A percentile compares a stretch with the other conserved stretches of the same genome.
Evolutionary conservation across 768 basidiomycete genomes (phyloP).

Genomic region (Lentinula lateritia): DNA sequence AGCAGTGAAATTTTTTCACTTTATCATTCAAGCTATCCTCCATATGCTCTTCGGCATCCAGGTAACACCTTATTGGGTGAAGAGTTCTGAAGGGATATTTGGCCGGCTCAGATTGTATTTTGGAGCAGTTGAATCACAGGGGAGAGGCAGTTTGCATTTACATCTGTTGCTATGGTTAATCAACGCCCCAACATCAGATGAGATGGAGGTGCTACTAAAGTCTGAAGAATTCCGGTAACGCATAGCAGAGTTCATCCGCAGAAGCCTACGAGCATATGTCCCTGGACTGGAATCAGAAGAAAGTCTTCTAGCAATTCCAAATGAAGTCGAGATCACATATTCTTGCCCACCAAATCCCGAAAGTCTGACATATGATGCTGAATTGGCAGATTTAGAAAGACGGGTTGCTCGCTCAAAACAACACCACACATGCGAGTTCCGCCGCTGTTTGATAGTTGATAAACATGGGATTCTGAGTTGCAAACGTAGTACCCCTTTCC

Average conservation of each 20-base stretch:
- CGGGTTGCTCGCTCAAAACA: conserved; percentile 22
- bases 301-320: background rate
- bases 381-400: conserved; percentile 10
- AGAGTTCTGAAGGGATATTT: conserved; percentile 23
- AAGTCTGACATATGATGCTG: background rate
- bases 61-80: background rate
- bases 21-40: background rate
- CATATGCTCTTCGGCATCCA: background rate
- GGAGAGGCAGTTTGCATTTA: conserved; percentile 32
- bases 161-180: conserved; percentile 34
- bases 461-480: conserved; percentile 18
- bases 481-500: conserved; percentile 28
- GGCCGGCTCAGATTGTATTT: conserved; percentile 14
- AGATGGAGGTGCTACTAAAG: conserved; percentile 17
- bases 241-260: conserved; percentile 22
- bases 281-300: conserved; percentile 1
- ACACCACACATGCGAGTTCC: conserved; percentile 23
- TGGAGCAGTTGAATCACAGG: conserved; percentile 33
- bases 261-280: conserved; percentile 26
- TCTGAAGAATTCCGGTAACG: conserved; percentile 19
- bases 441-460: conserved; percentile 15
- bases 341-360: conserved; percentile 27
- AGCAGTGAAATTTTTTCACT: conserved; percentile 35
- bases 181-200: conserved; percentile 18
- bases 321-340: conserved; percentile 20